phyloP scores from a whole-genome alignment of 2,329 filamentous ascomycete species.

The Xylariaceae sp. region DNA sequence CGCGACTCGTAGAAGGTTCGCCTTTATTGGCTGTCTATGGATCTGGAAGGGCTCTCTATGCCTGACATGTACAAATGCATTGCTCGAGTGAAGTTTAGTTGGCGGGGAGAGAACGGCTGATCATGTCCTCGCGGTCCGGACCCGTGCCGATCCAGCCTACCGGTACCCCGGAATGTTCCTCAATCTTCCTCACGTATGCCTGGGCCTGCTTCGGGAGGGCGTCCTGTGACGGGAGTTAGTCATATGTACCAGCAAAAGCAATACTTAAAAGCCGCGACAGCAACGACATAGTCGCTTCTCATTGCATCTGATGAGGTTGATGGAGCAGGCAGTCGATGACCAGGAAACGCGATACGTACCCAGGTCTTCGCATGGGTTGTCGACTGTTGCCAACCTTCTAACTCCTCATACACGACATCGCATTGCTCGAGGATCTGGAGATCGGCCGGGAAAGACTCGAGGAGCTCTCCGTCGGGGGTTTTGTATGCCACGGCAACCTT shows the following conservation, averaged over 20 bases:
- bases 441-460: conserved; percentile 60
- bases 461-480: conserved; percentile 31
- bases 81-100: no score
- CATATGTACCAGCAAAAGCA: no score
- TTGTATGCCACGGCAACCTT: conserved; percentile 67
- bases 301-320: no score
- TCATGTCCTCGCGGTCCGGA: conserved; percentile 5
- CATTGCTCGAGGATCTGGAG: conserved; percentile 31
- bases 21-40: no score
- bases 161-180: conserved; percentile 9
- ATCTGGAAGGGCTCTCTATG: no score
- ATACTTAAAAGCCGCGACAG: not conserved
- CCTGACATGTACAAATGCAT: no score
- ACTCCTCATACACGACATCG: conserved; percentile 59
- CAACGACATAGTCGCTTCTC: no score
- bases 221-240: no score
- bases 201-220: conserved; percentile 57
- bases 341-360: conserved; percentile 13
- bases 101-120: not conserved
- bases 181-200: conserved; percentile 48
- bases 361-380: conserved; percentile 54
- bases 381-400: conserved; percentile 60
- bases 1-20: no score
- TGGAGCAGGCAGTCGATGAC: not conserved
- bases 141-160: conserved; percentile 10